These are phyloP conservation scores for Tetraselmis striata DNA, from an alignment of 139 green algal genomes.

Conservation along the genomic window DNA sequence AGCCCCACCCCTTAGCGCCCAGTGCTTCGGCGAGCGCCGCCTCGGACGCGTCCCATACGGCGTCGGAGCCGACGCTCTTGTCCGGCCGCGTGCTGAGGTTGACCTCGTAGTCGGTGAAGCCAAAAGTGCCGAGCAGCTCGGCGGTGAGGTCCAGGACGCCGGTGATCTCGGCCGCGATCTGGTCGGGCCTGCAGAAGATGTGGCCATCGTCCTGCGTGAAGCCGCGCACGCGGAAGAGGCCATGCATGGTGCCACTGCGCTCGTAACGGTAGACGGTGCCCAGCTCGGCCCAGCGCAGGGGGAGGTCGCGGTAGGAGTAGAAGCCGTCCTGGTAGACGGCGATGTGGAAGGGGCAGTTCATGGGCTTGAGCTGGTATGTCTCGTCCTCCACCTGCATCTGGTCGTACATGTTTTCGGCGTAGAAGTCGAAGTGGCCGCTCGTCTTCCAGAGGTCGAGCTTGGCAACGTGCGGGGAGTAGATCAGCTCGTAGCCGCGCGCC, in stretches of 20 bases:
- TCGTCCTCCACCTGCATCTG: constrained; percentile 77
- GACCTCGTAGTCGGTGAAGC: constrained; percentile 87
- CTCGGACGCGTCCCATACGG: constrained; percentile 83
- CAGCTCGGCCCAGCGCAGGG: constrained; percentile 89
- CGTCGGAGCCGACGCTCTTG: constrained; percentile 83
- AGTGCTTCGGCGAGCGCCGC: constrained; percentile 71
- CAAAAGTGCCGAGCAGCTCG: constrained; percentile 82
- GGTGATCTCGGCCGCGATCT: constrained; percentile 81
- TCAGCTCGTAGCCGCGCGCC: constrained; percentile 74
- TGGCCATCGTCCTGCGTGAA: constrained; percentile 98
- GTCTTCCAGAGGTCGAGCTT: constrained; percentile 95
- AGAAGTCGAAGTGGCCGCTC: constrained; percentile 93
- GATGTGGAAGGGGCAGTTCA: constrained; percentile 99
- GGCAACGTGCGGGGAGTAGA: constrained; percentile 92
- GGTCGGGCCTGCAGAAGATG: constrained; percentile 95
- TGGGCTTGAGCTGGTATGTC: constrained; percentile 91
- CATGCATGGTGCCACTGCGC: constrained; percentile 91
- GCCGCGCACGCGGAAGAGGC: constrained; percentile 92
- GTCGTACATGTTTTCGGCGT: constrained; percentile 36
- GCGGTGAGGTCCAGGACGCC: constrained; percentile 82
- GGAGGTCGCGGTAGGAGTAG: constrained; percentile 78
- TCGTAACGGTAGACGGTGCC: constrained; percentile 97
- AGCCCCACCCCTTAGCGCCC: constrained; percentile 64
- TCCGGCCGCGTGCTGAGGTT: constrained; percentile 90
- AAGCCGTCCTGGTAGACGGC: constrained; percentile 76